Conservation (phyloP, 106 monocot species). For the Ottelia alismoides region DNA sequence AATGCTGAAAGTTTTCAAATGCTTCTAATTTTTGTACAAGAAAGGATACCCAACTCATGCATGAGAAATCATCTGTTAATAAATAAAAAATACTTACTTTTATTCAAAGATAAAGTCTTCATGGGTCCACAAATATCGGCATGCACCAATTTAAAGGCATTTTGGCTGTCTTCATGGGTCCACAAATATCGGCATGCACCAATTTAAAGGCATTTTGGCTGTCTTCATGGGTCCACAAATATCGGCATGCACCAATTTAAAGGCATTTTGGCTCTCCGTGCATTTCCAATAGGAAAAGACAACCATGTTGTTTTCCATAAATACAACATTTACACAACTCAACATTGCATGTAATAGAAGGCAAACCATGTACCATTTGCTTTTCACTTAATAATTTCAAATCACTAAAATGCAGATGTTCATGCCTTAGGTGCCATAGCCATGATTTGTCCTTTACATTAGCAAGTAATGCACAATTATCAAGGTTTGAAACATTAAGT, state of each 20-base stretch:
- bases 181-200: constrained; percentile 7
- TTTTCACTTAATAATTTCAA: constrained; percentile 1
- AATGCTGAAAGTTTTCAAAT: background rate
- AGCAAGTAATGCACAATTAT: constrained; percentile 3
- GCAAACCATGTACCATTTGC: constrained; percentile 1
- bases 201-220: background rate
- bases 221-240: constrained; percentile 2
- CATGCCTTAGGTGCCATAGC: background rate
- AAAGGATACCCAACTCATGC: constrained; percentile 5
- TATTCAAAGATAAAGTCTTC: background rate
- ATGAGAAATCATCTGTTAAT: constrained; percentile 1
- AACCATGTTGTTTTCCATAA: constrained; percentile 2
- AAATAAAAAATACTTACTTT: constrained; percentile 7
- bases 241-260: constrained; percentile 3
- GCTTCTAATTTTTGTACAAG: background rate
- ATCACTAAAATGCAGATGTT: constrained; percentile 3
- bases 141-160: background rate
- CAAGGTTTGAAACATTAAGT: background rate
- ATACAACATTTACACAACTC: constrained; percentile 1
- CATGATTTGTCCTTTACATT: background rate
- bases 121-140: constrained; percentile 3
- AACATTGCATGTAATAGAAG: background rate
- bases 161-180: background rate
- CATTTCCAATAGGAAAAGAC: constrained; percentile 1
- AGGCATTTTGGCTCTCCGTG: background rate